These are phyloP conservation scores for Trichothecium roseum DNA, from an alignment of 2,329 filamentous ascomycete species.

Conservation along the genomic window DNA sequence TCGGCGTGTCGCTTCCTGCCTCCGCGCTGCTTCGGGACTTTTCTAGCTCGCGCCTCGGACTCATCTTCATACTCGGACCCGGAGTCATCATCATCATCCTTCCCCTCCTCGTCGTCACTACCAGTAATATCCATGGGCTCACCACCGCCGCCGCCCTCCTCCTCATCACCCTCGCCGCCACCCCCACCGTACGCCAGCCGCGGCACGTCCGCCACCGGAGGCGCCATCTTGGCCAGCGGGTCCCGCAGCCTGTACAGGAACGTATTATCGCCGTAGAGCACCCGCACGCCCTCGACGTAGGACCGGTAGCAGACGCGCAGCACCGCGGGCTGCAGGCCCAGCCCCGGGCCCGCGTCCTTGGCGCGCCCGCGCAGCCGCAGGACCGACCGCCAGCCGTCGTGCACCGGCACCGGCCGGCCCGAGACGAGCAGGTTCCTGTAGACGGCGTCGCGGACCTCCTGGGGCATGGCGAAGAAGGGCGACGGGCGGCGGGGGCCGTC, in stretches of 20 bases:
- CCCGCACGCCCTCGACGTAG: slow-evolving; percentile 22
- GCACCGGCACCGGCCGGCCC: slow-evolving; percentile 19
- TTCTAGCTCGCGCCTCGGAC: neutral
- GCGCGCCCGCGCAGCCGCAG: neutral
- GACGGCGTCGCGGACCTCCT: slow-evolving; percentile 19
- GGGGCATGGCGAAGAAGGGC: no score
- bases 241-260: slow-evolving; percentile 38
- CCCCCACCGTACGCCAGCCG: slow-evolving; percentile 8
- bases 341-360: slow-evolving; percentile 7
- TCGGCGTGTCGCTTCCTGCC: slow-evolving; percentile 5
- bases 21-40: slow-evolving; percentile 5
- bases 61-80: neutral
- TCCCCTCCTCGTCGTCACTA: neutral
- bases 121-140: no score
- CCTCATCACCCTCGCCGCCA: slow-evolving; percentile 4
- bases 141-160: no score
- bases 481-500: no score
- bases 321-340: slow-evolving; percentile 23
- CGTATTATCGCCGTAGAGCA: slow-evolving; percentile 37
- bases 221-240: neutral
- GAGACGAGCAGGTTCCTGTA: slow-evolving; percentile 21
- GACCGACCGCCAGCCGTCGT: slow-evolving; percentile 17
- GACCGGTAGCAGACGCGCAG: slow-evolving; percentile 23
- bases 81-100: slow-evolving; percentile 3
- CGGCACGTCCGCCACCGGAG: slow-evolving; percentile 7